A percentile compares a stretch with the other conserved stretches of the same genome.
Evolutionary conservation across 352 stramenopile species (phyloP).

Genomic region (Albugo candida): DNA sequence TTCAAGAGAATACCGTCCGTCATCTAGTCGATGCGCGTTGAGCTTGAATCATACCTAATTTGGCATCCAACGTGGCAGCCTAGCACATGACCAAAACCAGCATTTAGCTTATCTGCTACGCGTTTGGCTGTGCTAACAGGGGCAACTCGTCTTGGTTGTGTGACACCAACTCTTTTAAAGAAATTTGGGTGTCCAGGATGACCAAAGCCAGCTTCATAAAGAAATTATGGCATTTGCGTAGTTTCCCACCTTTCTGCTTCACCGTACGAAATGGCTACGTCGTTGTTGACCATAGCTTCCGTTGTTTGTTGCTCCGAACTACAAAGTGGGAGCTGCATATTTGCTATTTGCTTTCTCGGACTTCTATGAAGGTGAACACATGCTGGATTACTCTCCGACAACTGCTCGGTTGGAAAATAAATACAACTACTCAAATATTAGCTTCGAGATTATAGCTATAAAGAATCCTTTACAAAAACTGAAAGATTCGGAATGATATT

Average conservation of each 20-base stretch:
- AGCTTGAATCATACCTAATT: slow-evolving; percentile 91
- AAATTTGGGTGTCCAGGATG: slow-evolving; percentile 27
- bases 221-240: slow-evolving; percentile 96
- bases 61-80: slow-evolving; percentile 87
- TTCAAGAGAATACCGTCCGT: slow-evolving; percentile 98
- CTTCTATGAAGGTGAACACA: slow-evolving; percentile 58
- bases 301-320: slow-evolving; percentile 99
- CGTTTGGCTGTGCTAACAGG: slow-evolving; percentile 94
- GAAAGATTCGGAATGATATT: too few species aligned
- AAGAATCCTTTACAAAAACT: too few species aligned
- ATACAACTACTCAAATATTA: too few species aligned
- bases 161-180: slow-evolving; percentile 84
- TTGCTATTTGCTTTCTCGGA: slow-evolving; percentile 65
- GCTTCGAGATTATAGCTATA: too few species aligned
- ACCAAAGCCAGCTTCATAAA: slow-evolving; percentile 89
- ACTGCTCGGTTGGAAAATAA: too few species aligned
- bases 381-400: too few species aligned
- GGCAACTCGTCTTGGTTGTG: slow-evolving; percentile 95
- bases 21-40: slow-evolving; percentile 97
- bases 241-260: slow-evolving; percentile 97
- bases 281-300: slow-evolving; percentile 87
- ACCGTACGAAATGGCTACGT: slow-evolving; percentile 95
- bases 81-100: slow-evolving; percentile 27
- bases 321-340: slow-evolving; percentile 94
- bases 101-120: slow-evolving; percentile 94